A percentile compares a stretch with the other conserved stretches of the same genome.
Evolutionary conservation across 2,329 filamentous ascomycete genomes (phyloP).

Genomic region (Lasiodiplodia theobromae): DNA sequence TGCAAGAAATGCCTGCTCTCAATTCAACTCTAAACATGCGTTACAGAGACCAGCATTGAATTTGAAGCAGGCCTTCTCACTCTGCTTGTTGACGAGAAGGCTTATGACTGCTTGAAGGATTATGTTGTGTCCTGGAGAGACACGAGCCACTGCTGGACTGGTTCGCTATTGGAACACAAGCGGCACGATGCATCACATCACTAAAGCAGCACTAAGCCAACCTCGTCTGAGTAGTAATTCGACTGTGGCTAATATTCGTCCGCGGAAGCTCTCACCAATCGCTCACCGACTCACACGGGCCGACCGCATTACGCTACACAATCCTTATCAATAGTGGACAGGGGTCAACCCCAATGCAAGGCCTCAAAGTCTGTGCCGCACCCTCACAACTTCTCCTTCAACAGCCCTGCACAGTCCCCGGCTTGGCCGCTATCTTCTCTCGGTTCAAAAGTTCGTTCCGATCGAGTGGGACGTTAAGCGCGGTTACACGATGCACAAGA

Average conservation of each 20-base stretch:
- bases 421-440: background rate
- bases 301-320: background rate
- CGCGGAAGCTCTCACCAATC: background rate
- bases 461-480: background rate
- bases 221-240: background rate
- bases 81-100: background rate
- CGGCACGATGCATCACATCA: background rate
- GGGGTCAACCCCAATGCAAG: background rate
- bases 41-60: background rate
- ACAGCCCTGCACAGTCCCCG: background rate
- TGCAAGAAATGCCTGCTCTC: background rate
- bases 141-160: background rate
- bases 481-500: constrained; percentile 4
- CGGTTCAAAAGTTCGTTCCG: background rate
- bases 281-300: background rate
- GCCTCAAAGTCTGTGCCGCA: background rate
- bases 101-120: background rate
- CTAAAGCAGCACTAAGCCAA: background rate
- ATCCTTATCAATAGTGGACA: background rate
- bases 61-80: background rate
- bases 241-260: background rate
- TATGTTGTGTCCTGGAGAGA: background rate
- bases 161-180: background rate
- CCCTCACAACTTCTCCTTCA: background rate
- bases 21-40: background rate